These are phyloP conservation scores for Hylodesmum podocarpum DNA, from an alignment of 306 rosid genomes.

Conservation along the genomic window DNA sequence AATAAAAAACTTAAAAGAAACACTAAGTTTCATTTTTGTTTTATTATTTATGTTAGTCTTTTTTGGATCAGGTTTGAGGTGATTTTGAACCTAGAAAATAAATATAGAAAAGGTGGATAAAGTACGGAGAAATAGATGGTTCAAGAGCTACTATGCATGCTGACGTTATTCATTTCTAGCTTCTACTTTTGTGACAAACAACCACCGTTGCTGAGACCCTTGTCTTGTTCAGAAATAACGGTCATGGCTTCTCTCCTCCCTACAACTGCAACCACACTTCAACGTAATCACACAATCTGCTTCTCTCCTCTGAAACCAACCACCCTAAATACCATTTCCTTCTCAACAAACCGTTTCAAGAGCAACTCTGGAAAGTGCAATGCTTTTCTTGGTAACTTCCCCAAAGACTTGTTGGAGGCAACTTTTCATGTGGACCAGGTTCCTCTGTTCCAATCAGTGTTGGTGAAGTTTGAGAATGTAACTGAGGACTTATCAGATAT, in stretches of 20 bases:
- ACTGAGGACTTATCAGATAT: slow-evolving; percentile 55
- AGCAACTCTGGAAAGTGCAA: slow-evolving; percentile 39
- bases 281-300: slow-evolving; percentile 34
- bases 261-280: slow-evolving; percentile 51
- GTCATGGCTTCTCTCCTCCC: slow-evolving; percentile 65
- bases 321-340: slow-evolving; percentile 24
- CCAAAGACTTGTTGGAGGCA: slow-evolving; percentile 42
- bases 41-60: neutral
- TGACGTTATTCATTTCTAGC: slow-evolving; percentile 4
- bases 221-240: neutral
- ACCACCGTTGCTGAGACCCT: slow-evolving; percentile 1
- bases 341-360: slow-evolving; percentile 47
- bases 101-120: slow-evolving; percentile 42
- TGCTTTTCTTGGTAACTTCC: slow-evolving; percentile 50
- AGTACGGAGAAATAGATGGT: slow-evolving; percentile 41
- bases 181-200: neutral
- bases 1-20: neutral
- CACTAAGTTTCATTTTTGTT: neutral
- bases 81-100: slow-evolving; percentile 31
- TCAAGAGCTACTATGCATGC: slow-evolving; percentile 48
- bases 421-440: slow-evolving; percentile 51
- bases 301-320: slow-evolving; percentile 45
- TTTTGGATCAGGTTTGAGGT: slow-evolving; percentile 22
- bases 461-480: slow-evolving; percentile 47
- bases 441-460: slow-evolving; percentile 55